Base-by-base conservation (phyloP, 1,139 yeast genomes). In the Hyphopichia khmerensis region DNA sequence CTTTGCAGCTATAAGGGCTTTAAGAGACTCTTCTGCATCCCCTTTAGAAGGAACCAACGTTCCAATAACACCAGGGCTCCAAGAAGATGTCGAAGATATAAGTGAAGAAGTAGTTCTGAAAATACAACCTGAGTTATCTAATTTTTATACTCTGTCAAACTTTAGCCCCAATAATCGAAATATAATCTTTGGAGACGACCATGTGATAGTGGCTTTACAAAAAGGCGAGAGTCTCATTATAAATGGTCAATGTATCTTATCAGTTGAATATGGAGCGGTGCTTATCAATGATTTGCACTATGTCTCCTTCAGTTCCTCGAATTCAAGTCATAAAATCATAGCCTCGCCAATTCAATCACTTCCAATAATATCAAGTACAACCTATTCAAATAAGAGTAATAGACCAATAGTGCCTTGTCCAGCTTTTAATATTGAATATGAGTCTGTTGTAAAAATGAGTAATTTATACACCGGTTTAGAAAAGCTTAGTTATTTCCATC, bases 261-360 rank as follows among this genome's bases (percentile, higher is more conserved):
- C 65, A 6, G 67, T 87, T 0, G 69, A 77, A 40, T 67, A 79
- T 52, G 96, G 96, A 14, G 79, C 83, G 0, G 56, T 70, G 0
- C 56, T 82, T 10, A 68, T 85, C 39, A 85, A 86, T 30, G 73
- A 78, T 3, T 65, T 69, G 13, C 79, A 75, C 51, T 73, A 72
- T 47, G 65, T 82, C 1, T 60, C 67, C 27, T 57, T 67, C 18
- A 19, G 32, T 13, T 13, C 33, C 5, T 21, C 31, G 7, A 23
- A 26, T 15, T 18, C 24, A 11, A 11, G 15, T 19, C 39, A 39
- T 18, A 47, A 53, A 4, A 62, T 82, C 10, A 59, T 77, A 46
- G 82, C 86, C 17, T 79, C 89, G 0, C 57, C 69, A 11, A 64
- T 82, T 0, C 74, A 72, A 31, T 72, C 87, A 1, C 56, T 83